Percentiles rank a stretch among this genome's conserved stretches.
These are phyloP conservation scores for Tetrapisispora taiwanensis DNA, from an alignment of 805 yeast genomes.

Conservation along the genomic window DNA sequence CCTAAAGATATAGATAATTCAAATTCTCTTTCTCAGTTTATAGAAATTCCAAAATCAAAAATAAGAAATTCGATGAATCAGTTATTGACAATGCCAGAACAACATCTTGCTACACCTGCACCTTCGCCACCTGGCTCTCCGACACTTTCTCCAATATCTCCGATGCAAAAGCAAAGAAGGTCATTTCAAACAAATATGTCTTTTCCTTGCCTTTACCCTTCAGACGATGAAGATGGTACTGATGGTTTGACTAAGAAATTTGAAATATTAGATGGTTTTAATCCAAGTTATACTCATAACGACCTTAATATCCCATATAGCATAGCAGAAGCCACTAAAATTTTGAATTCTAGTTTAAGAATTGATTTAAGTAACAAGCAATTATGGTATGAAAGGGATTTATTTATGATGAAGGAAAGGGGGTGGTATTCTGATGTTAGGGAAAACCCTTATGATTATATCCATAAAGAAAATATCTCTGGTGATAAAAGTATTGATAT, in stretches of 20 bases:
- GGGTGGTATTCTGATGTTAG: conserved; percentile 36
- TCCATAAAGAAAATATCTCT: conserved; percentile 7
- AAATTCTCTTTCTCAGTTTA: conserved; percentile 47
- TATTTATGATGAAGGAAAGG: conserved; percentile 63
- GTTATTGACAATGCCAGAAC: conserved; percentile 23
- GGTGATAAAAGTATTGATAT: conserved; percentile 21
- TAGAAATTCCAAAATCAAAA: conserved; percentile 48
- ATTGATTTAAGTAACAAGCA: conserved; percentile 63
- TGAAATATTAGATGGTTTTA: background rate
- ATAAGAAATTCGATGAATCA: conserved; percentile 23
- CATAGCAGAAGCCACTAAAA: conserved; percentile 65
- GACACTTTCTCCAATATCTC: conserved; percentile 6
- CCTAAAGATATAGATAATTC: conserved; percentile 40
- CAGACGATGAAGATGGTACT: conserved; percentile 29
- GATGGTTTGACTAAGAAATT: conserved; percentile 13
- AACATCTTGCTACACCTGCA: conserved; percentile 67
- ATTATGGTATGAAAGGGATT: conserved; percentile 59
- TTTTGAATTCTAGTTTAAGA: conserved; percentile 51
- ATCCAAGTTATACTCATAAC: conserved; percentile 2
- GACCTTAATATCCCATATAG: conserved; percentile 49
- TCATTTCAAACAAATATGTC: conserved; percentile 57
- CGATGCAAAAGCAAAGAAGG: conserved; percentile 34
- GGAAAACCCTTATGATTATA: conserved; percentile 27
- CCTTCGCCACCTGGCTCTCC: conserved; percentile 72
- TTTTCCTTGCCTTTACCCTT: conserved; percentile 59